A percentile compares a stretch with the other conserved stretches of the same genome.
phyloP scores from a whole-genome alignment of 352 stramenopile species.

The Phytophthora pinifolia region DNA sequence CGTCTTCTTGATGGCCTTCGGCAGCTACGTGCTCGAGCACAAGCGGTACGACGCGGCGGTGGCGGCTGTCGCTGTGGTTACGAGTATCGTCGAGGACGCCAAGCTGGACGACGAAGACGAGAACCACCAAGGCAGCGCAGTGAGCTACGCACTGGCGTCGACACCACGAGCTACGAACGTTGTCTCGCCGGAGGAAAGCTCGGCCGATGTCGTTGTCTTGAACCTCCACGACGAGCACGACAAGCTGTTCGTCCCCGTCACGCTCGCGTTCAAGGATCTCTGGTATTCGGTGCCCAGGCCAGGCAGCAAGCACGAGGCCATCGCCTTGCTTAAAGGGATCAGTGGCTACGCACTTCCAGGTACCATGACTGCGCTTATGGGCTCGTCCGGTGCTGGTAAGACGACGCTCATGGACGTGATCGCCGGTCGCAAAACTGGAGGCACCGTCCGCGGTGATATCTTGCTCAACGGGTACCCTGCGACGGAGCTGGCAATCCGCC shows the following conservation, averaged over 20 bases:
- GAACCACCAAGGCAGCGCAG: too few relatives aligned
- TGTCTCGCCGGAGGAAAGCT: too few relatives aligned
- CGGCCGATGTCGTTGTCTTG: too few relatives aligned
- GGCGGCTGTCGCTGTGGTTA: too few relatives aligned
- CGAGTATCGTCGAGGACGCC: too few relatives aligned
- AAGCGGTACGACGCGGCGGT: too few relatives aligned
- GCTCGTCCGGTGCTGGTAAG: constrained; percentile 72
- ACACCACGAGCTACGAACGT: too few relatives aligned
- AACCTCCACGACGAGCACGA: too few relatives aligned
- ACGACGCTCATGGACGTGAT: constrained; percentile 56
- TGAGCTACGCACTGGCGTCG: too few relatives aligned
- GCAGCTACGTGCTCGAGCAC: background rate
- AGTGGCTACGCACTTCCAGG: constrained; percentile 44
- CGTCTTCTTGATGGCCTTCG: constrained; percentile 39
- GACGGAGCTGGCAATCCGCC: constrained; percentile 30
- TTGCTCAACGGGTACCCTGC: constrained; percentile 38
- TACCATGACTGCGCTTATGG: constrained; percentile 53
- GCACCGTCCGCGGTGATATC: constrained; percentile 55
- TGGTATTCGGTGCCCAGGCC: constrained; percentile 16
- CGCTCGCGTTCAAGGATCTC: constrained; percentile 3
- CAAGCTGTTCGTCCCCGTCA: too few relatives aligned
- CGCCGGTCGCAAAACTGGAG: constrained; percentile 81
- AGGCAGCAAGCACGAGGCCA: constrained; percentile 12
- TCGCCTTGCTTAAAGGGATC: constrained; percentile 74
- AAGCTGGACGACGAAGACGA: too few relatives aligned